Conservation (phyloP, 371 early-diverging fungal species). For the Coemansia sp. region DNA sequence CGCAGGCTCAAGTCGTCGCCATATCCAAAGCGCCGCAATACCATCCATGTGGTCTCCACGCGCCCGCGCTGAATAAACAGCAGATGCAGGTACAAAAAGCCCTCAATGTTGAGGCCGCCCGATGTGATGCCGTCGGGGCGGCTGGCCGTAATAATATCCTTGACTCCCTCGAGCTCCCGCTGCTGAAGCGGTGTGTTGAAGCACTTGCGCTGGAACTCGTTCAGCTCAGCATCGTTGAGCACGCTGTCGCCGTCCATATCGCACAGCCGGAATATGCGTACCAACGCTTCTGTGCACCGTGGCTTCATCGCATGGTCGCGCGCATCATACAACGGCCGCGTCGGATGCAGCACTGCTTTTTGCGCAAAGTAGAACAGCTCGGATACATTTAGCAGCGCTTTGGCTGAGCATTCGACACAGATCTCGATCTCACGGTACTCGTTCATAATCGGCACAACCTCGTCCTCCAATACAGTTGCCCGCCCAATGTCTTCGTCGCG, state of each 20-base stretch:
- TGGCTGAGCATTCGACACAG: constrained; percentile 96
- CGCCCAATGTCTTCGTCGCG: constrained; percentile 76
- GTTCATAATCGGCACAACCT: constrained; percentile 94
- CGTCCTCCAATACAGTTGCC: constrained; percentile 75
- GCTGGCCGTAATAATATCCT: constrained; percentile 85
- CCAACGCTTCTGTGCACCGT: constrained; percentile 84
- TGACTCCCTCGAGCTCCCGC: constrained; percentile 92
- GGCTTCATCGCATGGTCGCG: constrained; percentile 87
- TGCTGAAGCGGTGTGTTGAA: constrained; percentile 91
- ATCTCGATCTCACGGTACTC: constrained; percentile 98
- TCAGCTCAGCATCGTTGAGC: constrained; percentile 88
- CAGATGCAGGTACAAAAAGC: constrained; percentile 89
- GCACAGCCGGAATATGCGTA: constrained; percentile 90
- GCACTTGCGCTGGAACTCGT: constrained; percentile 94
- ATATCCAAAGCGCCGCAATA: constrained; percentile 92
- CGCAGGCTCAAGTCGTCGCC: constrained; percentile 86
- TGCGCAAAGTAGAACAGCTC: constrained; percentile 99
- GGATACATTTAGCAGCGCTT: constrained; percentile 86
- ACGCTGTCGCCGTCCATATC: constrained; percentile 90
- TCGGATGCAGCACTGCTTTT: constrained; percentile 96
- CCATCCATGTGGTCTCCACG: constrained; percentile 96
- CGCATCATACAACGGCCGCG: constrained; percentile 92
- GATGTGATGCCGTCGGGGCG: constrained; percentile 83
- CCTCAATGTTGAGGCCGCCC: constrained; percentile 75
- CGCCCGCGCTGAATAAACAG: constrained; percentile 95